Evolutionary conservation across 805 yeast species (phyloP).

Genomic region (Candida germanica): DNA sequence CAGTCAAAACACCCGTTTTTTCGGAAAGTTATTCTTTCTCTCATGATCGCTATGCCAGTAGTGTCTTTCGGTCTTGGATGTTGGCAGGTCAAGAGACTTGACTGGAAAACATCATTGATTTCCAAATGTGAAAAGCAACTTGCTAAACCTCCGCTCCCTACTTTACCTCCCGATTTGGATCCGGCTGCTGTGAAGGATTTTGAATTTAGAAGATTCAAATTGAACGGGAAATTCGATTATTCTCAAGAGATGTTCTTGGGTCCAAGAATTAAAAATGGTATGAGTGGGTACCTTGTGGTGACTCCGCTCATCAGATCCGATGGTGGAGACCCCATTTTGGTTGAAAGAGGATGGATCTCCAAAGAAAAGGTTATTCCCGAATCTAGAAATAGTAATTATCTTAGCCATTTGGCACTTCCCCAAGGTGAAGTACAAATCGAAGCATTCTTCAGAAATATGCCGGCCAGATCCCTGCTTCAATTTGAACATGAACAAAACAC

Average conservation of each 20-base stretch:
- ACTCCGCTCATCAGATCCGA: constrained; percentile 77
- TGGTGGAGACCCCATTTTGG: constrained; percentile 72
- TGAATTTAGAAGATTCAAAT: constrained; percentile 76
- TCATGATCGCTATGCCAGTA: constrained; percentile 74
- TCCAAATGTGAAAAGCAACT: constrained; percentile 80
- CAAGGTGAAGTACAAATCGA: constrained; percentile 66
- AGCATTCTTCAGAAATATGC: constrained; percentile 70
- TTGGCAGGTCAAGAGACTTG: constrained; percentile 85
- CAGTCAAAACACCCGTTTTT: constrained; percentile 34
- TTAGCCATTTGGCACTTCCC: constrained; percentile 72
- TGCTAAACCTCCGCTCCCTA: constrained; percentile 64
- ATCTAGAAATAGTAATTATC: constrained; percentile 43
- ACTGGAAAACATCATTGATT: constrained; percentile 85
- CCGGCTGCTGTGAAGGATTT: constrained; percentile 68
- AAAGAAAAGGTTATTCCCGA: constrained; percentile 61
- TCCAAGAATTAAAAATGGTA: constrained; percentile 68
- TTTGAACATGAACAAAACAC: constrained; percentile 66
- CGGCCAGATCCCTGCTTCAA: constrained; percentile 60
- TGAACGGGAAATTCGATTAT: constrained; percentile 78
- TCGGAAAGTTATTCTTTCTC: constrained; percentile 41
- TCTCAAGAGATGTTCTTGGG: constrained; percentile 89
- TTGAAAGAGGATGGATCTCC: constrained; percentile 90
- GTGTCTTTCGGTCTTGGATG: constrained; percentile 82
- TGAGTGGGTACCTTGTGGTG: constrained; percentile 72
- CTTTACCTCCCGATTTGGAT: constrained; percentile 60